A percentile compares a stretch with the other conserved stretches of the same genome.
Conservation (phyloP, 495 filamentous ascomycete species). For the Podospora pseudopauciseta region DNA sequence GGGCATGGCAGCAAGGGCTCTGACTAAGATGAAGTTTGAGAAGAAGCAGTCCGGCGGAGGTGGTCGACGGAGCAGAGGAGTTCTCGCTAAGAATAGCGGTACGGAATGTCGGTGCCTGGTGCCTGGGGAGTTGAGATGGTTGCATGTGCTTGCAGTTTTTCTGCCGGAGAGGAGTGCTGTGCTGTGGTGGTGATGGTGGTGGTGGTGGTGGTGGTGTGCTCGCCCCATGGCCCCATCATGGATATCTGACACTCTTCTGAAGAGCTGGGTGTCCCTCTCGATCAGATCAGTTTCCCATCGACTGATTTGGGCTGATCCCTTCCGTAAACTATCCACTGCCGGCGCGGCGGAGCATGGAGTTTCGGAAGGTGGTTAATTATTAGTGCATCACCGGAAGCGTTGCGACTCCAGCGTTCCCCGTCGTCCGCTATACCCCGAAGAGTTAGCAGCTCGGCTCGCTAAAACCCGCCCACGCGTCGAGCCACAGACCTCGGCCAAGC, state of each 20-base stretch:
- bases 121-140: neutral
- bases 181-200: neutral
- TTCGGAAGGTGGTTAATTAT: neutral
- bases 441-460: neutral
- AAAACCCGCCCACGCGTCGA: neutral
- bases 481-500: neutral
- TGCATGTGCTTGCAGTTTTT: constrained; percentile 2
- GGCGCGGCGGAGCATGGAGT: neutral
- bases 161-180: neutral
- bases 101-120: neutral
- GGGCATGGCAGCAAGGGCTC: neutral
- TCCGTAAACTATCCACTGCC: neutral
- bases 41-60: neutral
- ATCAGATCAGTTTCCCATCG: neutral
- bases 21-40: constrained; percentile 1
- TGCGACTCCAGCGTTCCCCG: neutral
- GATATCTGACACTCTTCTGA: neutral
- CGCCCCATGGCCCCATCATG: neutral
- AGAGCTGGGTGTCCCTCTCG: neutral
- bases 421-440: neutral
- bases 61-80: neutral
- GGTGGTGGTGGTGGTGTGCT: neutral
- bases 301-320: neutral
- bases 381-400: neutral
- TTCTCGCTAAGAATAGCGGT: constrained; percentile 9